These are phyloP conservation scores for Calonectria henricotiae DNA, from an alignment of 2,329 filamentous ascomycete genomes.

Conservation along the genomic window DNA sequence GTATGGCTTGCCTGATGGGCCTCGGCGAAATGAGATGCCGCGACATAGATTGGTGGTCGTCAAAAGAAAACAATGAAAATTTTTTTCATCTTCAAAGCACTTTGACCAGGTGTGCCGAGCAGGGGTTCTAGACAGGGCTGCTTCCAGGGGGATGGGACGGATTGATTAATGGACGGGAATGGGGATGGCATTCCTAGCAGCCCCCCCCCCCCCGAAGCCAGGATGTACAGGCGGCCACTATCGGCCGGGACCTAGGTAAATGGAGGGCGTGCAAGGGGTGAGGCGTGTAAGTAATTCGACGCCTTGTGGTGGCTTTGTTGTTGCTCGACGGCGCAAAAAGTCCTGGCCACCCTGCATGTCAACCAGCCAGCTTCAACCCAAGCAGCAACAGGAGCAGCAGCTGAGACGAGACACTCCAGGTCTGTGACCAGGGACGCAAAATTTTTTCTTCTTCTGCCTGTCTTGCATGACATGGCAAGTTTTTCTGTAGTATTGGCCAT, in stretches of 20 bases:
- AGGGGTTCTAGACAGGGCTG: slow-evolving; percentile 35
- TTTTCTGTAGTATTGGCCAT: neutral
- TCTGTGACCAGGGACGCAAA: slow-evolving; percentile 26
- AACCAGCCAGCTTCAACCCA: slow-evolving; percentile 27
- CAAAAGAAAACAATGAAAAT: slow-evolving; percentile 42
- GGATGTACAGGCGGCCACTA: slow-evolving; percentile 45
- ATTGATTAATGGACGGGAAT: slow-evolving; percentile 49
- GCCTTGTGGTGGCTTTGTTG: slow-evolving; percentile 24
- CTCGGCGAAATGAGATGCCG: slow-evolving; percentile 38
- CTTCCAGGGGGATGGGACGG: slow-evolving; percentile 37
- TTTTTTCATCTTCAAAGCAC: slow-evolving; percentile 38
- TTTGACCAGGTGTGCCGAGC: slow-evolving; percentile 43
- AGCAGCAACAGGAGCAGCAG: slow-evolving; percentile 18
- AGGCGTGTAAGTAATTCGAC: slow-evolving; percentile 24
- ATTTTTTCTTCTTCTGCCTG: slow-evolving; percentile 8
- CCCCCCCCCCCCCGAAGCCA: slow-evolving; percentile 33
- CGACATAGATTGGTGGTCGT: slow-evolving; percentile 26
- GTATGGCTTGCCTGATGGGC: slow-evolving; percentile 29
- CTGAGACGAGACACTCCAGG: slow-evolving; percentile 30
- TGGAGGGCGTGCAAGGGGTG: slow-evolving; percentile 34
- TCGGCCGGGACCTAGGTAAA: slow-evolving; percentile 37
- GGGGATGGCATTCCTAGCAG: slow-evolving; percentile 44
- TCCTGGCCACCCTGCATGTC: slow-evolving; percentile 24
- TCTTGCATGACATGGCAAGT: slow-evolving; percentile 9
- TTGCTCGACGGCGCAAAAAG: slow-evolving; percentile 28